Conservation (phyloP, 805 yeast species). For the Candida nonsorbophila region DNA sequence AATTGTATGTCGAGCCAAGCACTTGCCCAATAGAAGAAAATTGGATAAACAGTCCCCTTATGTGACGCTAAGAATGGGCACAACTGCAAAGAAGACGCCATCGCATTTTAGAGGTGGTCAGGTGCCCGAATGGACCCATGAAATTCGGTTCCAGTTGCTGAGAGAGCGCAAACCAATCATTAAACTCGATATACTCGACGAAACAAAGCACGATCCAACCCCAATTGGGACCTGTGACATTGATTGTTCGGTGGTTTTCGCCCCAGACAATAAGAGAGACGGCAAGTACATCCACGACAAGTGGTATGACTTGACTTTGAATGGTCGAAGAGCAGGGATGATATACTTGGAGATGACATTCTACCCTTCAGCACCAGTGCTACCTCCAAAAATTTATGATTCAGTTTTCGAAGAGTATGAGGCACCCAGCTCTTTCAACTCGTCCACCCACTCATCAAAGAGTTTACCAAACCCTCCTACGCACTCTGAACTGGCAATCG, state of each 20-base stretch:
- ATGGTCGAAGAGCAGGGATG: constrained; percentile 78
- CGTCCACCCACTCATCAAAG: no score
- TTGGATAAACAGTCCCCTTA: constrained; percentile 94
- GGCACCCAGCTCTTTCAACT: no score
- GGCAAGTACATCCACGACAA: constrained; percentile 71
- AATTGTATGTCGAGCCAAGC: constrained; percentile 75
- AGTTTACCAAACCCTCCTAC: constrained; percentile 11
- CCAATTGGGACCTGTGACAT: constrained; percentile 79
- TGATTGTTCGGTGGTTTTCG: constrained; percentile 69
- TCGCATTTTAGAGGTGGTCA: constrained; percentile 88
- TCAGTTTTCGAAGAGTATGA: constrained; percentile 5
- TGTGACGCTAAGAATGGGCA: constrained; percentile 75
- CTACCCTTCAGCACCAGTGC: constrained; percentile 53
- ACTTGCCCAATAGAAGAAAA: constrained; percentile 78
- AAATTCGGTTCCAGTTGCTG: constrained; percentile 60
- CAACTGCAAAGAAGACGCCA: constrained; percentile 73
- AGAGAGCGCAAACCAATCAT: constrained; percentile 60
- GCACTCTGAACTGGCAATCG: constrained; percentile 12
- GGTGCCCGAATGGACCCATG: constrained; percentile 83
- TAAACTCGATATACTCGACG: constrained; percentile 76
- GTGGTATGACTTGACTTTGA: constrained; percentile 72
- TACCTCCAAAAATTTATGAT: constrained; percentile 31
- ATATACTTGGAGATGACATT: constrained; percentile 89
- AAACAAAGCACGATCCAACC: constrained; percentile 79
- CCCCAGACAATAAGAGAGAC: constrained; percentile 44